These are phyloP conservation scores for Cytauxzoon felis DNA, from an alignment of 169 alveolate species.

Conservation along the genomic window DNA sequence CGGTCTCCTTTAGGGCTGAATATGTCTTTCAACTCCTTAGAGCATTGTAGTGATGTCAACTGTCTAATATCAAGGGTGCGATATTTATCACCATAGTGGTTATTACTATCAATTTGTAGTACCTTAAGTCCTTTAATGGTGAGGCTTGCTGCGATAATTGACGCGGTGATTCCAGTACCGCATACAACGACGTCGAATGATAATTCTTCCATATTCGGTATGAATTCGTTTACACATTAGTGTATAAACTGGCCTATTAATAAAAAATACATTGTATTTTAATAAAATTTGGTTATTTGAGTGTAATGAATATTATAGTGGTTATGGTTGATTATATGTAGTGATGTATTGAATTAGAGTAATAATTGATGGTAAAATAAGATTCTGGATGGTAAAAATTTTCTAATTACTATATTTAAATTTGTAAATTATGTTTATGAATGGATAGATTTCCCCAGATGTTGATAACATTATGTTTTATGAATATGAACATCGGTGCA, in stretches of 20 bases:
- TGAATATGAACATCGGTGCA: too few species aligned
- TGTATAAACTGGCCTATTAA: neutral
- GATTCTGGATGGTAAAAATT: too few species aligned
- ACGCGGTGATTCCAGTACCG: constrained; percentile 52
- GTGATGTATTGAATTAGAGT: too few species aligned
- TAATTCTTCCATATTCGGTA: constrained; percentile 22
- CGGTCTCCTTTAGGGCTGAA: neutral
- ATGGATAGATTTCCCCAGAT: too few species aligned
- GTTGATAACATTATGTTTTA: too few species aligned
- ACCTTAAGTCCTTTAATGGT: constrained; percentile 20
- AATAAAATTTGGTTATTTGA: neutral
- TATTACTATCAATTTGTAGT: constrained; percentile 29
- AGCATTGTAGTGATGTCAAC: neutral
- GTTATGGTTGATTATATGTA: too few species aligned
- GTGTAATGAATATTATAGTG: too few species aligned
- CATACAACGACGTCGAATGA: constrained; percentile 40
- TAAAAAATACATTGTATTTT: neutral
- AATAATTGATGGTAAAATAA: too few species aligned
- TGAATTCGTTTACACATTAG: neutral
- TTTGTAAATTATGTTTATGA: too few species aligned
- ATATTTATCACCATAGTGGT: constrained; percentile 18
- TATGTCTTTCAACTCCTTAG: too few species aligned
- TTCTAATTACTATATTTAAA: too few species aligned
- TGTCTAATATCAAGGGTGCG: constrained; percentile 39
- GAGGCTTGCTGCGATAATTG: constrained; percentile 35